Percentiles rank a stretch among this genome's conserved stretches.
phyloP scores from a whole-genome alignment of 495 filamentous ascomycete genomes.

The Aspergillus sparsus region DNA sequence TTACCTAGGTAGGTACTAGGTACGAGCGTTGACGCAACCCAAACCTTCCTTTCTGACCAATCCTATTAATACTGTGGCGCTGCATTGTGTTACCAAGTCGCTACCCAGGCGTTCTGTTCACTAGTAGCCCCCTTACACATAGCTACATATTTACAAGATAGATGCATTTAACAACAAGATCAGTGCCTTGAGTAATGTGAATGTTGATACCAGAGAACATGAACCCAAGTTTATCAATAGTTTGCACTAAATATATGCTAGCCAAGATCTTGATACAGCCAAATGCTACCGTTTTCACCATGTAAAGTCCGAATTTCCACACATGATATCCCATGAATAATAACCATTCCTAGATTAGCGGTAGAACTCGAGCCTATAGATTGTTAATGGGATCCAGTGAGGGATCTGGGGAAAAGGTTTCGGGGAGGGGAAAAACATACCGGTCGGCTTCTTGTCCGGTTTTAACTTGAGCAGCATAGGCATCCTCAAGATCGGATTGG shows the following conservation, averaged over 20 bases:
- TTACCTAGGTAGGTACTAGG: too few relatives aligned
- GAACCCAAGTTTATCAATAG: background rate
- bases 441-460: conserved; percentile 70
- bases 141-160: background rate
- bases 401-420: background rate
- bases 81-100: too few relatives aligned
- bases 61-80: too few relatives aligned
- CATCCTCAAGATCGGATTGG: conserved; percentile 91
- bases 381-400: conserved; percentile 18
- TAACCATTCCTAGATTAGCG: conserved; percentile 35
- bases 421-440: conserved; percentile 32
- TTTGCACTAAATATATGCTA: conserved; percentile 33
- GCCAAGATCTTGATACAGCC: conserved; percentile 40
- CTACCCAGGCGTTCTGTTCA: background rate
- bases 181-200: background rate
- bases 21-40: background rate
- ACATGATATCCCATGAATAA: conserved; percentile 11
- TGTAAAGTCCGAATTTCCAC: conserved; percentile 21
- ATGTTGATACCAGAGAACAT: background rate
- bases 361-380: conserved; percentile 58
- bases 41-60: too few relatives aligned
- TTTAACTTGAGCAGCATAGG: conserved; percentile 94
- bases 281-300: conserved; percentile 32
- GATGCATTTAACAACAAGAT: background rate
- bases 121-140: background rate